Conservation (phyloP, 1,284 basidiomycete genomes). For the Erythrobasidium hasegawianum region DNA sequence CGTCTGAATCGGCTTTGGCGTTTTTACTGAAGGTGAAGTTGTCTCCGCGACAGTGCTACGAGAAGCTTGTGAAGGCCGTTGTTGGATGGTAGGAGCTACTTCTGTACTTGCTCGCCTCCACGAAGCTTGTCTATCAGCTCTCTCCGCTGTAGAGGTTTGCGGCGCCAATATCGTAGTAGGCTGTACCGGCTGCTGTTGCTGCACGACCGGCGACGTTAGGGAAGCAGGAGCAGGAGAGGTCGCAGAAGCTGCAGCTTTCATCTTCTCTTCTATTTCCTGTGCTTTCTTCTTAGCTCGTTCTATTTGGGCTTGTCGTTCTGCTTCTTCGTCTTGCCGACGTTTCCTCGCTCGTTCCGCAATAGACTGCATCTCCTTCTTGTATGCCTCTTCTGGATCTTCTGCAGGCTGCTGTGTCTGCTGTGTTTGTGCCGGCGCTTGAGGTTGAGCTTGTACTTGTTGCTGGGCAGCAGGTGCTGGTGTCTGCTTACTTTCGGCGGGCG, state of each 20-base stretch:
- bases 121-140: neutral
- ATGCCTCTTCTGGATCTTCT: conserved; percentile 65
- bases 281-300: conserved; percentile 83
- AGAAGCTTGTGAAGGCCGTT: neutral
- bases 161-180: conserved; percentile 18
- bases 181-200: neutral
- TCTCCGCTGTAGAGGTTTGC: conserved; percentile 5
- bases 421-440: neutral
- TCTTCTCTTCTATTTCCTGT: conserved; percentile 71
- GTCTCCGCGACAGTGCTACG: neutral
- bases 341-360: conserved; percentile 78
- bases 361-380: conserved; percentile 80
- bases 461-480: no score
- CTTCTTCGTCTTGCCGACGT: conserved; percentile 72
- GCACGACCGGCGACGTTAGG: neutral
- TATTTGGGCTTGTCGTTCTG: conserved; percentile 72
- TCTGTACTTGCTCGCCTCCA: conserved; percentile 20
- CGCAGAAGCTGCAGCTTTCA: conserved; percentile 53
- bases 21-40: neutral
- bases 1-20: neutral
- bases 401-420: conserved; percentile 39
- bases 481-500: neutral
- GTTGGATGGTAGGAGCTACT: neutral
- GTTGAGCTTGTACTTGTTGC: no score
- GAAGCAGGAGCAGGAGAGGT: conserved; percentile 4